A percentile compares a stretch with the other conserved stretches of the same genome.
Conservation (phyloP, 2,329 filamentous ascomycete species). For the Escovopsis sp. region DNA sequence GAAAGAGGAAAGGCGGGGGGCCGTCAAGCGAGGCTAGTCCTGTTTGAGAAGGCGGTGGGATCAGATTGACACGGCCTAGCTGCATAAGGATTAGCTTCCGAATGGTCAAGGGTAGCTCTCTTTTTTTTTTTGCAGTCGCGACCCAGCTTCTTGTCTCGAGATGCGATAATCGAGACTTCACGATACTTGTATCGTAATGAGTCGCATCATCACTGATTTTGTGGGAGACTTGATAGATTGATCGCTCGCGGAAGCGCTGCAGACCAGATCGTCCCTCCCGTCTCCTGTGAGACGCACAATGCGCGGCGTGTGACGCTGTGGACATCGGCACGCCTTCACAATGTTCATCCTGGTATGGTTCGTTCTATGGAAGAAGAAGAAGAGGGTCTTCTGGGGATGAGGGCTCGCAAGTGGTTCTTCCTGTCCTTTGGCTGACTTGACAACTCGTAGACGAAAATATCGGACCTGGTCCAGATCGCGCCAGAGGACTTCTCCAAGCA, state of each 20-base stretch:
- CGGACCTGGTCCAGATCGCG: constrained; percentile 84
- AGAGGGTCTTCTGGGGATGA: not conserved
- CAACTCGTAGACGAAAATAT: constrained; percentile 62
- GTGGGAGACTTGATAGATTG: too few relatives aligned
- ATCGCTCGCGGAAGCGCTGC: not conserved
- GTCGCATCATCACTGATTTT: too few relatives aligned
- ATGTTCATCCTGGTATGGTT: constrained; percentile 7
- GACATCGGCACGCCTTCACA: not conserved
- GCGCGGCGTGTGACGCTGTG: not conserved
- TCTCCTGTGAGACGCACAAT: not conserved
- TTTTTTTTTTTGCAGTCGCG: not conserved
- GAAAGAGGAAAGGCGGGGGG: constrained; percentile 1
- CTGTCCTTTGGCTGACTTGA: constrained; percentile 4
- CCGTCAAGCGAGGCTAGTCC: constrained; percentile 1
- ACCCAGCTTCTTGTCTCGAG: not conserved
- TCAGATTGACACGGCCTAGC: not conserved
- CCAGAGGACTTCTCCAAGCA: constrained; percentile 78
- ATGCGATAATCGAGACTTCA: not conserved
- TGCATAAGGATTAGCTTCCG: not conserved
- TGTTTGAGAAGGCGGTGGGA: constrained; percentile 2
- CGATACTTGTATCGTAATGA: too few relatives aligned
- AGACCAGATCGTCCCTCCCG: not conserved
- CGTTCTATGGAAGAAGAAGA: too few relatives aligned
- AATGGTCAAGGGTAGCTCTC: not conserved
- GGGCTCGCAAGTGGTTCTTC: not conserved